Evolutionary conservation across 1,284 basidiomycete genomes (phyloP).

Genomic region (Apiotrichum laibachii): DNA sequence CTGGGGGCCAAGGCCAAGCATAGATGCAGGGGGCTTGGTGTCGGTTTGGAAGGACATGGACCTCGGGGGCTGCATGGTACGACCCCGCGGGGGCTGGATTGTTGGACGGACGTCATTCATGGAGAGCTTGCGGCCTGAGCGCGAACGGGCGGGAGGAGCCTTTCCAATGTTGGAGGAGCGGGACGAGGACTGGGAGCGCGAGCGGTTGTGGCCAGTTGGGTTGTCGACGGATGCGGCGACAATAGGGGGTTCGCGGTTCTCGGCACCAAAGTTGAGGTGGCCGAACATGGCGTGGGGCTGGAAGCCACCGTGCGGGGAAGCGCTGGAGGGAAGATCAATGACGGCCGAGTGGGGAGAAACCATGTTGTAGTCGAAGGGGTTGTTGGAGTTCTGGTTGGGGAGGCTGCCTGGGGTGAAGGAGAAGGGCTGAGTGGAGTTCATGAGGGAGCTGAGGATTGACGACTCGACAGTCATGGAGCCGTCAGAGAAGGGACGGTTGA

Average conservation of each 20-base stretch:
- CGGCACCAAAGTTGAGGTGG: slow-evolving; percentile 34
- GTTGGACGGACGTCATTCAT: slow-evolving; percentile 40
- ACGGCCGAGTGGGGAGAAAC: slow-evolving; percentile 28
- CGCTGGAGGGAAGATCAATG: slow-evolving; percentile 17
- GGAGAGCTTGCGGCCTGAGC: slow-evolving; percentile 35
- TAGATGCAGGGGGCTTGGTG: slow-evolving; percentile 11
- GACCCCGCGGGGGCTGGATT: slow-evolving; percentile 12
- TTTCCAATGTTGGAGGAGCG: slow-evolving; percentile 37
- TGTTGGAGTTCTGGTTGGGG: slow-evolving; percentile 7
- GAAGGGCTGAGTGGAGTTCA: slow-evolving; percentile 23
- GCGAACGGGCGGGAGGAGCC: slow-evolving; percentile 27
- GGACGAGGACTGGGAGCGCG: slow-evolving; percentile 36
- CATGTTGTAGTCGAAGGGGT: slow-evolving; percentile 37
- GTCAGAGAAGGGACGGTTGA: slow-evolving; percentile 42
- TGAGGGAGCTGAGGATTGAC: slow-evolving; percentile 35
- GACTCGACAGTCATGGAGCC: slow-evolving; percentile 46
- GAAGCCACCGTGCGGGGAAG: slow-evolving; percentile 26
- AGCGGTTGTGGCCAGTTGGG: slow-evolving; percentile 22
- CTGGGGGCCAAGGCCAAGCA: slow-evolving; percentile 14
- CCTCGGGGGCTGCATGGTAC: slow-evolving; percentile 21
- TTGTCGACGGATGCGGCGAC: slow-evolving; percentile 15
- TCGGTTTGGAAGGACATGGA: slow-evolving; percentile 24
- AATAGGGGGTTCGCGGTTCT: slow-evolving; percentile 39
- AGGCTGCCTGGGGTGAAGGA: slow-evolving; percentile 14
- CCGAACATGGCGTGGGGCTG: slow-evolving; percentile 34